Evolutionary conservation across 73 alveolate genomes (phyloP).

Genomic region (Paramecium octaurelia): DNA sequence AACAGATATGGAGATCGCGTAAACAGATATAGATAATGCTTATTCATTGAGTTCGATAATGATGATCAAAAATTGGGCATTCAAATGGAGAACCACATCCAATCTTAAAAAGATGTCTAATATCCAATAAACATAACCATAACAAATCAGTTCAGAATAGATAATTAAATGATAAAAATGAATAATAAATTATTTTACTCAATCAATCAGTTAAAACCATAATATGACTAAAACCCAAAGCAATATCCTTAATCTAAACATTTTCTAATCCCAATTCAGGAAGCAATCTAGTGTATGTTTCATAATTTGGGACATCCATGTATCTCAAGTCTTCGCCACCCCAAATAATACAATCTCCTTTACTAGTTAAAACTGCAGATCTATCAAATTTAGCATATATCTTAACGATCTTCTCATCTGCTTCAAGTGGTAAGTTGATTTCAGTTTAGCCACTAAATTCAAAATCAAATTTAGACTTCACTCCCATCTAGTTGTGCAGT

Average conservation of each 20-base stretch:
- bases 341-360: conserved; percentile 31
- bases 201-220: conserved; percentile 26
- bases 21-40: conserved; percentile 34
- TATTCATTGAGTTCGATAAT: conserved; percentile 42
- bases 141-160: neutral
- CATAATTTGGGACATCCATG: conserved; percentile 6
- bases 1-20: neutral
- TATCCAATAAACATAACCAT: neutral
- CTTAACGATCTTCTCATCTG: neutral
- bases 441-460: neutral
- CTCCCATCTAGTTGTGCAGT: neutral
- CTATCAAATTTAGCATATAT: conserved; percentile 44
- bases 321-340: conserved; percentile 1
- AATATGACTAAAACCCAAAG: conserved; percentile 25
- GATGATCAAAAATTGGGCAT: conserved; percentile 34
- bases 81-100: conserved; percentile 13
- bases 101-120: neutral
- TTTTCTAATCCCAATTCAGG: neutral
- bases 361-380: conserved; percentile 34
- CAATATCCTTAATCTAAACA: neutral
- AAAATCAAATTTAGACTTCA: neutral
- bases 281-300: neutral
- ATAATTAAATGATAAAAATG: neutral
- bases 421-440: neutral
- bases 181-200: neutral